Conservation (phyloP, 768 basidiomycete genomes). For the Polyporus arcularius region DNA sequence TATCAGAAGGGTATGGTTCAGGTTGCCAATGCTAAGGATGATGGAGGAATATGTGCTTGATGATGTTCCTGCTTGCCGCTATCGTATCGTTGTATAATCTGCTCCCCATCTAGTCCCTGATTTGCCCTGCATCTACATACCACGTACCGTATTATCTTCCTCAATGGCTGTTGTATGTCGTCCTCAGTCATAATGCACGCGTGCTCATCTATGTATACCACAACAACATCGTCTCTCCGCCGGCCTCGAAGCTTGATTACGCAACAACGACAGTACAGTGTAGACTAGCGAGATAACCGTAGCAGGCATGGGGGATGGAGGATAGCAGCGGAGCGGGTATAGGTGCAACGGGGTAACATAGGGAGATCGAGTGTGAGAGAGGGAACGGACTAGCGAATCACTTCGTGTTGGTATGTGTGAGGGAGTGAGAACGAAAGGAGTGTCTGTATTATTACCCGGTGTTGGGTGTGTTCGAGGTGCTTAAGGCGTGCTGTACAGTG, state of each 20-base stretch:
- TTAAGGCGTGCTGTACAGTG: constrained; percentile 11
- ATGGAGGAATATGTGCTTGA: not conserved
- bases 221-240: constrained; percentile 2
- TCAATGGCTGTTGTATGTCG: not conserved
- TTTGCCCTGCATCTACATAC: not conserved
- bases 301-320: constrained; percentile 19
- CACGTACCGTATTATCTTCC: not conserved
- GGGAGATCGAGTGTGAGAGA: not conserved
- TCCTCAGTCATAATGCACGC: not conserved
- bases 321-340: constrained; percentile 17
- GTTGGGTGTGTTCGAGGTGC: constrained; percentile 1
- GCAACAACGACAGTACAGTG: constrained; percentile 21
- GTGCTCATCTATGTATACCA: not conserved
- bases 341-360: constrained; percentile 24
- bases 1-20: constrained; percentile 19
- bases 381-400: not conserved
- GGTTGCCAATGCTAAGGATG: constrained; percentile 2
- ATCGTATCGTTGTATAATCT: not conserved
- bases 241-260: constrained; percentile 15
- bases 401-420: constrained; percentile 8
- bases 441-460: constrained; percentile 8
- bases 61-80: not conserved
- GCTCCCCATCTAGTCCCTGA: not conserved
- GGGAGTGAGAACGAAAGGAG: constrained; percentile 21
- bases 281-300: constrained; percentile 21